Evolutionary conservation across 257 asterid species (phyloP), one percentile per base, ranked within the genome.

Genomic region (Ophiorrhiza pumila): DNA sequence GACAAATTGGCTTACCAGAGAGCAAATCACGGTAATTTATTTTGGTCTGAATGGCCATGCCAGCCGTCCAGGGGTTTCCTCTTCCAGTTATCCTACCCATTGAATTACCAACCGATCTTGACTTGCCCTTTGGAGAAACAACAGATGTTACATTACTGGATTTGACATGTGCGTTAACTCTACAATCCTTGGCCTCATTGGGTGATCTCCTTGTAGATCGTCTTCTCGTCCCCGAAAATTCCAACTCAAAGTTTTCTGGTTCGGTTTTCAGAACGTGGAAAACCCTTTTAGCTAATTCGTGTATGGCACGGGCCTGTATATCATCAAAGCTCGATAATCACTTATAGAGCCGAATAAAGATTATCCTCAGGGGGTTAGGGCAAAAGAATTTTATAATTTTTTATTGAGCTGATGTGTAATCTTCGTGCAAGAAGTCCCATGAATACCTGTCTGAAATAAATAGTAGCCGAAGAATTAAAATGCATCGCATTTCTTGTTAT

Each of bases 401-500:
- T 11, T 1, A 49, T 22, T 5, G 23, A 56, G 32, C 23, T 35
- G 45, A 12, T 22, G 18, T 7, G 7, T 27, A 32, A 71, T 2
- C n/a, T 25, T 49, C 39, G 42, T 15, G 56, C 71, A 20, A 20
- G 27, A 35, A 25, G 34, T 20, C 20, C 23, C 52, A 46, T 22
- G 18, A 37, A 37, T 76, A 89, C 98, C 96, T 87, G 93, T 85
- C 87, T 91, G 87, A 81, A 91, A 78, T 87, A 88, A 46, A 85
- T 56, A 25, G 96, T 88, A 67, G 83, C 47, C 1, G 97, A 76
- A 71, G 97, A 80, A 77, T 94, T 94, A 85, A 94, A 94, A 76
- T 85, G 85, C 97, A 94, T 91, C 5, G 98, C 97, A 43, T 94
- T 94, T 81, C 83, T 85, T 43, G 98, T 86, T 80, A 94, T 91